phyloP scores from a whole-genome alignment of 352 stramenopile species.

The Phytophthora hibernalis region DNA sequence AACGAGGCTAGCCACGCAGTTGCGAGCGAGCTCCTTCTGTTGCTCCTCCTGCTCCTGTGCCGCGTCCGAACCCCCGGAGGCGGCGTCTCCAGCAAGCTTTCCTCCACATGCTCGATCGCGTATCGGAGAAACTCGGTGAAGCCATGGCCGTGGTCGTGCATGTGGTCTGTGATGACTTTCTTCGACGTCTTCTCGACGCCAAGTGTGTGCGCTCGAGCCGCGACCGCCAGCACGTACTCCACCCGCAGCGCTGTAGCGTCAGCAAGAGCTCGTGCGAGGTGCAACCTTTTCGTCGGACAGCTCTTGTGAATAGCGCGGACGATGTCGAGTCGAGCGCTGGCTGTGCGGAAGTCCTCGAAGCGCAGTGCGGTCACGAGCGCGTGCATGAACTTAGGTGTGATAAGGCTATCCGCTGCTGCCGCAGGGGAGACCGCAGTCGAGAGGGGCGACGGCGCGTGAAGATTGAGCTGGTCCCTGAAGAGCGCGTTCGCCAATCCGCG shows the following conservation, averaged over 20 bases:
- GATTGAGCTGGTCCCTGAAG: constrained; percentile 73
- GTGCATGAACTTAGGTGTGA: constrained; percentile 80
- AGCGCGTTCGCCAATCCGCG: constrained; percentile 72
- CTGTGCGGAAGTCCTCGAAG: constrained; percentile 89
- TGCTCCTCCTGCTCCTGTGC: constrained; percentile 37
- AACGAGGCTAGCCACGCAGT: constrained; percentile 73
- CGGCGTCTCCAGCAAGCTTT: constrained; percentile 30
- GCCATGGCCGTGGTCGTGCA: constrained; percentile 80
- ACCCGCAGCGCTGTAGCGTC: constrained; percentile 76
- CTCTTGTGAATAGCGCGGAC: constrained; percentile 87
- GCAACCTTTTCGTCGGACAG: constrained; percentile 70
- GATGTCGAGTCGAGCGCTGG: constrained; percentile 82
- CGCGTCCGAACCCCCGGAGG: constrained; percentile 25
- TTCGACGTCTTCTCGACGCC: constrained; percentile 66
- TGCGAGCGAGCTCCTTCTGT: constrained; percentile 65
- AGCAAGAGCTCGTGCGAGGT: constrained; percentile 74
- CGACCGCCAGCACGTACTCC: constrained; percentile 68
- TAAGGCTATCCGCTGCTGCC: constrained; percentile 67
- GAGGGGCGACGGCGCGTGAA: constrained; percentile 33
- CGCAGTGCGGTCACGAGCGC: constrained; percentile 81
- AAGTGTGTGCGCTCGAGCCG: constrained; percentile 48
- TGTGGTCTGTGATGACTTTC: constrained; percentile 56
- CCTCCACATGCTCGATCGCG: constrained; percentile 81
- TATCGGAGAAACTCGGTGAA: constrained; percentile 87
- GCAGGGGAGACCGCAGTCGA: constrained; percentile 41